Conservation (phyloP, 2,329 filamentous ascomycete species). For the Botrytis deweyae region DNA sequence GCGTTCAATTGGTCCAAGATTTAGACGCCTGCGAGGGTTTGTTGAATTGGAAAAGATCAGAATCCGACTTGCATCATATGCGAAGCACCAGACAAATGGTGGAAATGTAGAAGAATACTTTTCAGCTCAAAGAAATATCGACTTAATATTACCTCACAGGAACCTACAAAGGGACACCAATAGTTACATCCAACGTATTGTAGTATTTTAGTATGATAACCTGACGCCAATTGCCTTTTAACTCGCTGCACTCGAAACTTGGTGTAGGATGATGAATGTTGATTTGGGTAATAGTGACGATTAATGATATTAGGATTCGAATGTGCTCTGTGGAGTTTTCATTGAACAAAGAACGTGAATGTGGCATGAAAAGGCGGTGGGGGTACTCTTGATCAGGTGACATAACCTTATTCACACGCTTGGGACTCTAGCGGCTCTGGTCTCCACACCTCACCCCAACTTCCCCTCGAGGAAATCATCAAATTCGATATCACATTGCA, state of each 20-base stretch:
- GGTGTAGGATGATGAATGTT: neutral
- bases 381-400: neutral
- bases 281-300: neutral
- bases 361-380: neutral
- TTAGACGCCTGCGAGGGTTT: neutral
- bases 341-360: neutral
- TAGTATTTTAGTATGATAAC: neutral
- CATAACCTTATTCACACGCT: neutral
- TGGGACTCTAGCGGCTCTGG: neutral
- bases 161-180: neutral
- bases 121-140: neutral
- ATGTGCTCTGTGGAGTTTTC: neutral
- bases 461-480: constrained; percentile 14
- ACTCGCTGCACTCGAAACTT: neutral
- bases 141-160: neutral
- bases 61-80: neutral
- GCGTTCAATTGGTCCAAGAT: neutral
- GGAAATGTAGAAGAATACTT: neutral
- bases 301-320: neutral
- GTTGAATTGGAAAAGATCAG: neutral
- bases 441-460: constrained; percentile 16
- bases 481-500: constrained; percentile 9
- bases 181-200: neutral
- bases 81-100: neutral
- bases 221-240: neutral